These are phyloP conservation scores for Coemansia sp. DNA, from an alignment of 192 early-diverging fungal species.

Conservation along the genomic window DNA sequence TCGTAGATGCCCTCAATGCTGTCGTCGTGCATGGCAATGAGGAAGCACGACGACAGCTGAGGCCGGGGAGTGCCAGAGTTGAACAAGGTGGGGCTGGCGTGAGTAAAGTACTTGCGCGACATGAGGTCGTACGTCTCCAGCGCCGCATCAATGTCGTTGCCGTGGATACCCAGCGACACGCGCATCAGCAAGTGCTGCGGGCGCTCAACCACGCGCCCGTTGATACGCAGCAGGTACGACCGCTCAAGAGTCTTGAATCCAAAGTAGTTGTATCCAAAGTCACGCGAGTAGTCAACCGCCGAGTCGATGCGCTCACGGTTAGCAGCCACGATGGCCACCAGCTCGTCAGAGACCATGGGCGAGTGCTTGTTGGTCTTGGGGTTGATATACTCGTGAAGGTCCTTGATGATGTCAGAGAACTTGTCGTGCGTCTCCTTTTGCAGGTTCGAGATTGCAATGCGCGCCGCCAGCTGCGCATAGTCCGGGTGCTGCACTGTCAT, in stretches of 20 bases:
- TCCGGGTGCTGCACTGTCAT: slow-evolving; percentile 93
- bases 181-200: slow-evolving; percentile 99
- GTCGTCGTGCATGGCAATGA: slow-evolving; percentile 95
- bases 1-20: slow-evolving; percentile 99
- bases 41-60: slow-evolving; percentile 94
- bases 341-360: slow-evolving; percentile 89
- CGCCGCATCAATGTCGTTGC: slow-evolving; percentile 85
- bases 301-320: slow-evolving; percentile 87
- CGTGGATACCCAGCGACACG: slow-evolving; percentile 96
- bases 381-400: slow-evolving; percentile 86
- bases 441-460: slow-evolving; percentile 95
- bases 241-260: slow-evolving; percentile 99
- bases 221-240: slow-evolving; percentile 89
- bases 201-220: slow-evolving; percentile 86
- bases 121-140: slow-evolving; percentile 96
- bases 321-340: slow-evolving; percentile 67
- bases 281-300: slow-evolving; percentile 97
- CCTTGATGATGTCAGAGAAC: slow-evolving; percentile 85
- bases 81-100: slow-evolving; percentile 97
- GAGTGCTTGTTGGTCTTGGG: slow-evolving; percentile 86
- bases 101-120: slow-evolving; percentile 94
- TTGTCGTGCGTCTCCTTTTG: slow-evolving; percentile 80
- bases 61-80: slow-evolving; percentile 97
- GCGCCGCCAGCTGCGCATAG: slow-evolving; percentile 94
- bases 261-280: slow-evolving; percentile 99